Base-by-base conservation (phyloP, 331 rosid genomes). In the Erythrophleum ivorense region DNA sequence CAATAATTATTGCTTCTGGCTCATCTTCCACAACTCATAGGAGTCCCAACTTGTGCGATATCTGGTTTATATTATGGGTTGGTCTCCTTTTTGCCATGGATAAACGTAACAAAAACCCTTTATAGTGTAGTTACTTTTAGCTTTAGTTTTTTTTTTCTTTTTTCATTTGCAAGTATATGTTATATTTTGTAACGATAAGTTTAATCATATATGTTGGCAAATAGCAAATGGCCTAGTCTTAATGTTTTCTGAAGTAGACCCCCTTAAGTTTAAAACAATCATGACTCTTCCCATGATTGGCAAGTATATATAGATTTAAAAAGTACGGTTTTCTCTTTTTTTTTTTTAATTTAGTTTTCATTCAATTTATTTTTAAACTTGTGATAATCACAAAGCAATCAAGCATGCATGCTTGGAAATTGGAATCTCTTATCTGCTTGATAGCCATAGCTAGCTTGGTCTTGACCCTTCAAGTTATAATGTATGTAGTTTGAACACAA, bases 21-120 rank as follows among this genome's bases (percentile, higher is more conserved):
- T 83, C 84, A 80, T 53, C 73, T 34, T 78, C 77, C 81, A 86
- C 46, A 41, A 70, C 13, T 43, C 75, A 65, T 67, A 58, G 19
- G 46, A 31, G 36, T 53, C 62, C 65, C 52, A 75, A 68, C 76
- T 40, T 74, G 29, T 11, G 34, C 18, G n/a, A 18, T 66, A 6
- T 74, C 77, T 24, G 21, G n/a, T 82, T 57, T 5, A 66, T 71
- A 29, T 80, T 59, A 60, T 36, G 40, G 14, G 48, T 33, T 45
- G 16, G 21, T 21, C 68, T 62, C 14, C 38, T 48, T 62, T 62
- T 57, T 19, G 0, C 33, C 29, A 1, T 57, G 8, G 12, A 65
- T 75, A 13, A 75, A 59, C 52, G 60, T 59, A 43, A 21, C 2
- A 19, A 14, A 63, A 6, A 21, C 19, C 4, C 55, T 36, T 43